These are phyloP conservation scores for Cytospora mali DNA, from an alignment of 2,329 filamentous ascomycete genomes.

Conservation along the genomic window DNA sequence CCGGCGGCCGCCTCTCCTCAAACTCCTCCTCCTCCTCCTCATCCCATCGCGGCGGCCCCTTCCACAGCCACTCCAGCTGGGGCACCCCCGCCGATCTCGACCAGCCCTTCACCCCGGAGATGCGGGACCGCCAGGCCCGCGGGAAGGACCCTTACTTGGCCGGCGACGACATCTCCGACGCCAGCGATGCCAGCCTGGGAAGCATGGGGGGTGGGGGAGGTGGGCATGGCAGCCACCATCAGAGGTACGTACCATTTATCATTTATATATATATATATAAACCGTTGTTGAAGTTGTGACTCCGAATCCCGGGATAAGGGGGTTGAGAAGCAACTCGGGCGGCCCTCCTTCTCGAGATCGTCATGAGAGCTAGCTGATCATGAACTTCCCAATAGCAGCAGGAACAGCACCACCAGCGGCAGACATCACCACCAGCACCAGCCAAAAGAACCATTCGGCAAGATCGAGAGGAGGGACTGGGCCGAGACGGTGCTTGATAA, in stretches of 20 bases:
- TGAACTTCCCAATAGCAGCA: background rate
- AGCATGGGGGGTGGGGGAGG: conserved; percentile 27
- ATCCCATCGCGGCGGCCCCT: conserved; percentile 24
- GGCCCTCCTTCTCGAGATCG: too few relatives aligned
- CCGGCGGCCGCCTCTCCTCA: conserved; percentile 8
- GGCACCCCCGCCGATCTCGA: conserved; percentile 21
- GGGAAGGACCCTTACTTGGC: conserved; percentile 57
- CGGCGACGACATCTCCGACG: conserved; percentile 37
- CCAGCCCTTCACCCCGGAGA: conserved; percentile 47
- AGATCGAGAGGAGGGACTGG: conserved; percentile 48
- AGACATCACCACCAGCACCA: background rate
- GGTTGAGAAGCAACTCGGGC: background rate
- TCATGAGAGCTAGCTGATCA: too few relatives aligned
- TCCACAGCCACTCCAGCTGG: conserved; percentile 40
- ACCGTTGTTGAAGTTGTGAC: too few relatives aligned
- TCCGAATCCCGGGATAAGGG: too few relatives aligned
- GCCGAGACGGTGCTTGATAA: conserved; percentile 58
- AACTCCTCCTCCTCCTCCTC: conserved; percentile 34
- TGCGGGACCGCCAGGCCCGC: conserved; percentile 62
- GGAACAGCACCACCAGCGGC: conserved; percentile 1
- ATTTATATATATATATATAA: too few relatives aligned
- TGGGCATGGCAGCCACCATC: conserved; percentile 20
- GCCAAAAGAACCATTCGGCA: conserved; percentile 44
- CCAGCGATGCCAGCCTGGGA: conserved; percentile 36
- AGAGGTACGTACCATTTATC: background rate